A percentile compares a stretch with the other conserved stretches of the same genome.
Conservation (phyloP, 306 rosid species). For the Ammopiptanthus mongolicus region DNA sequence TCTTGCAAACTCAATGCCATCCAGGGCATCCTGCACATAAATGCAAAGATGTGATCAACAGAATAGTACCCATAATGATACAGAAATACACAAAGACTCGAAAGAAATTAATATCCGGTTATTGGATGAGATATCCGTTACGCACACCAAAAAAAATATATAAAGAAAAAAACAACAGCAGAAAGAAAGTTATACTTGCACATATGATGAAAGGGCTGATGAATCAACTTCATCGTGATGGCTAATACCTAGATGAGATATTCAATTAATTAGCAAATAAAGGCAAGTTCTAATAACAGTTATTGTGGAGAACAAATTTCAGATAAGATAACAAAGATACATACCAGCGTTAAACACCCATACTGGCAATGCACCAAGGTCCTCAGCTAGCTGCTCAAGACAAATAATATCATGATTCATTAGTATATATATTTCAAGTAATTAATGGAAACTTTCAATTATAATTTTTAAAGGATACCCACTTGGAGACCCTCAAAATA, state of each 20-base stretch:
- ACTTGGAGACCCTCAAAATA: slow-evolving; percentile 71
- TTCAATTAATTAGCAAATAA: background rate
- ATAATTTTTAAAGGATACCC: background rate
- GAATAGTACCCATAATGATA: background rate
- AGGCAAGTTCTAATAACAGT: background rate
- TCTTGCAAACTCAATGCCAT: slow-evolving; percentile 68
- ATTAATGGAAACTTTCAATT: background rate
- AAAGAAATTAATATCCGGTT: too few relatives aligned
- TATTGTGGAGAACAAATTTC: background rate
- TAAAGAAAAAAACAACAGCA: too few relatives aligned
- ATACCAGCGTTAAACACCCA: slow-evolving; percentile 71
- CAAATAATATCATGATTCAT: background rate
- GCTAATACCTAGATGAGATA: slow-evolving; percentile 43
- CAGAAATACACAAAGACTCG: background rate
- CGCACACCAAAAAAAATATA: too few relatives aligned
- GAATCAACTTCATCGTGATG: slow-evolving; percentile 53
- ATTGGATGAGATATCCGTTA: too few relatives aligned
- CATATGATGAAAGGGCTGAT: slow-evolving; percentile 47
- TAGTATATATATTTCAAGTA: too few relatives aligned
- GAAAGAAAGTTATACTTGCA: slow-evolving; percentile 35
- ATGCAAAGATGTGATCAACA: background rate
- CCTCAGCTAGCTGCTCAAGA: slow-evolving; percentile 52
- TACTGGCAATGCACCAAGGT: slow-evolving; percentile 50
- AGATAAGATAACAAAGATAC: background rate
- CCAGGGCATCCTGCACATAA: slow-evolving; percentile 56